A percentile compares a stretch with the other conserved stretches of the same genome.
Evolutionary conservation across 768 basidiomycete species (phyloP).

Genomic region (Amyloporia xantha): DNA sequence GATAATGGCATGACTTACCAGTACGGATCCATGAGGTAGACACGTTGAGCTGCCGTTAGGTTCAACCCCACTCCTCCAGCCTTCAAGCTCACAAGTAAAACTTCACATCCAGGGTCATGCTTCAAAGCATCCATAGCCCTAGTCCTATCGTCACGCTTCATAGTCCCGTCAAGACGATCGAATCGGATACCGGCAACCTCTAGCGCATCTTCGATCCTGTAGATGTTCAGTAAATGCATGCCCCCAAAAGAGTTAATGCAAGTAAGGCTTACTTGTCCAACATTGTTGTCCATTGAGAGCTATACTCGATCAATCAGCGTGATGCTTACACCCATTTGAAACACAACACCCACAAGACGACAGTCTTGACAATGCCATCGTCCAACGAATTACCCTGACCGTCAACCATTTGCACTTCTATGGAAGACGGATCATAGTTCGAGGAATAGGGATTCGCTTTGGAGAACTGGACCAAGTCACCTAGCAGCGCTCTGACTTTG

Average conservation of each 20-base stretch:
- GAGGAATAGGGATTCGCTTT: constrained; percentile 76
- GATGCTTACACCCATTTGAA: constrained; percentile 11
- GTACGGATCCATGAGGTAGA: constrained; percentile 96
- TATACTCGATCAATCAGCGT: constrained; percentile 24
- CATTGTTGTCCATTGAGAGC: constrained; percentile 94
- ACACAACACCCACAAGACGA: constrained; percentile 76
- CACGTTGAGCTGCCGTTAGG: constrained; percentile 87
- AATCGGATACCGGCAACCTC: constrained; percentile 78
- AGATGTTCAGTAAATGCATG: constrained; percentile 7
- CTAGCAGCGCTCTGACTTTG: constrained; percentile 79
- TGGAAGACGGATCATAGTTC: constrained; percentile 74
- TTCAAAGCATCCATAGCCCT: constrained; percentile 91
- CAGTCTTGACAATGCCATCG: constrained; percentile 75
- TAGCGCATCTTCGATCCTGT: constrained; percentile 83
- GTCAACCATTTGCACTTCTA: constrained; percentile 77
- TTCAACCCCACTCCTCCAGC: constrained; percentile 98
- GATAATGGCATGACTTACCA: constrained; percentile 45
- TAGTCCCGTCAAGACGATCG: constrained; percentile 92
- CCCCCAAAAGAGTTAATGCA: constrained; percentile 2
- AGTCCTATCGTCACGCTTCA: constrained; percentile 93
- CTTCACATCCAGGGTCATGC: constrained; percentile 84
- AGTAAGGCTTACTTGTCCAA: constrained; percentile 64
- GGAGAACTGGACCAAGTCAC: constrained; percentile 77
- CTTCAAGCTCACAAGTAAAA: constrained; percentile 90
- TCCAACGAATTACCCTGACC: constrained; percentile 63